These are phyloP conservation scores for Colletotrichum zoysiae DNA, from an alignment of 2,329 filamentous ascomycete species.

Conservation along the genomic window DNA sequence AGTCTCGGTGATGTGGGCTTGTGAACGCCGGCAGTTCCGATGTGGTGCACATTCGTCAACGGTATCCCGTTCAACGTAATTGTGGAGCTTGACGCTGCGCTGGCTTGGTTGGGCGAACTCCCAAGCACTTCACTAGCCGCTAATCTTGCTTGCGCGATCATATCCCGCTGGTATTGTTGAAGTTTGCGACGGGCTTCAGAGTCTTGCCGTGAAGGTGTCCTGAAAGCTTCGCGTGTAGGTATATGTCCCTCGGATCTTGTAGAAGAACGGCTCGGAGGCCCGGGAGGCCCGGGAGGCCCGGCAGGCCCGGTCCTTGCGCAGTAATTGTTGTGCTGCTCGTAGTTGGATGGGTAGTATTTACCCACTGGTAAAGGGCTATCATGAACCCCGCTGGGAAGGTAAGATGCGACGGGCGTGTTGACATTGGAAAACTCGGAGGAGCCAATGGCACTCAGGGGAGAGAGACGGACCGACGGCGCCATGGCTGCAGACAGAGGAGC, in stretches of 20 bases:
- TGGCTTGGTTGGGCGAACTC: slow-evolving; percentile 45
- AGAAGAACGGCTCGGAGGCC: slow-evolving; percentile 20
- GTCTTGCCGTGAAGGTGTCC: slow-evolving; percentile 52
- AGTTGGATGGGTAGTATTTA: slow-evolving; percentile 75
- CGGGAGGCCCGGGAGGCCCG: slow-evolving; percentile 27
- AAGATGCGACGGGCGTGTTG: slow-evolving; percentile 63
- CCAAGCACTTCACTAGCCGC: slow-evolving; percentile 54
- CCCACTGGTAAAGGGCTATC: slow-evolving; percentile 65
- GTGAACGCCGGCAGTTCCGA: slow-evolving; percentile 53
- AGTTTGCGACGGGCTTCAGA: slow-evolving; percentile 65
- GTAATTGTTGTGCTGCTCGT: slow-evolving; percentile 57
- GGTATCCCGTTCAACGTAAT: slow-evolving; percentile 52
- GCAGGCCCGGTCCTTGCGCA: slow-evolving; percentile 40
- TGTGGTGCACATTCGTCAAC: slow-evolving; percentile 53
- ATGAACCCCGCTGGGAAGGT: slow-evolving; percentile 63
- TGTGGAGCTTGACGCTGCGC: slow-evolving; percentile 46
- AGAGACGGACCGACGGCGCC: slow-evolving; percentile 35
- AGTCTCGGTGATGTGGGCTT: slow-evolving; percentile 65
- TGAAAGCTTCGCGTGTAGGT: slow-evolving; percentile 41
- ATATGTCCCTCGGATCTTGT: slow-evolving; percentile 45
- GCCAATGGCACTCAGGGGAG: slow-evolving; percentile 39
- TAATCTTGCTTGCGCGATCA: slow-evolving; percentile 69
- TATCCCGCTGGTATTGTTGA: slow-evolving; percentile 71
- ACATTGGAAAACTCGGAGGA: slow-evolving; percentile 44
- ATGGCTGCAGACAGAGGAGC: slow-evolving; percentile 37